Conservation (phyloP, 148 eudicot species). For the Agrostemma githago region DNA sequence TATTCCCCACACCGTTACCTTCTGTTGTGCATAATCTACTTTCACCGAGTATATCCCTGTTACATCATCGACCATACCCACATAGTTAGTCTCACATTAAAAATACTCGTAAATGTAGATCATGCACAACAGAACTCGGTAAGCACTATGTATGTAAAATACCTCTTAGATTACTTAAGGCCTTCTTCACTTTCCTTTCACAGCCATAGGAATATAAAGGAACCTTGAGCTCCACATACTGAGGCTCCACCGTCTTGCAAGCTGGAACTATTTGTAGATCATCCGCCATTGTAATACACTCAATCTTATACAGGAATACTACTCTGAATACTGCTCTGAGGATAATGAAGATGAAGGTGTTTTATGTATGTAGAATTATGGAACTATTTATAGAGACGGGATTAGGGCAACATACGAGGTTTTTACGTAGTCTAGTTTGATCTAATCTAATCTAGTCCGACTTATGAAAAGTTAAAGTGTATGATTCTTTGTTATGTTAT, state of each 20-base stretch:
- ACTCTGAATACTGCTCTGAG: constrained; percentile 2
- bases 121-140: too few relatives aligned
- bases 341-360: background rate
- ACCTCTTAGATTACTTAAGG: constrained; percentile 75
- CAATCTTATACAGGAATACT: background rate
- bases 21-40: constrained; percentile 66
- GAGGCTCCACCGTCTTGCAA: constrained; percentile 72
- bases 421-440: background rate
- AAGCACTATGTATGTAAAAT: background rate
- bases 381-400: constrained; percentile 16
- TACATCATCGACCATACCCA: background rate
- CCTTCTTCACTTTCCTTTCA: constrained; percentile 74
- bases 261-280: constrained; percentile 62
- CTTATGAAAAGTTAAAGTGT: constrained; percentile 6
- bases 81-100: background rate
- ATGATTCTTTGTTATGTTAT: constrained; percentile 14
- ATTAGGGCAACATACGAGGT: background rate
- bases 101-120: too few relatives aligned
- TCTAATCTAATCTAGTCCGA: constrained; percentile 17
- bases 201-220: constrained; percentile 93
- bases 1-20: constrained; percentile 95
- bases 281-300: constrained; percentile 35
- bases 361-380: background rate
- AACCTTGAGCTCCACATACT: constrained; percentile 86
- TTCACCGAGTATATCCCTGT: constrained; percentile 86